Evolutionary conservation across 768 basidiomycete species (phyloP), one percentile per base, ranked within the genome.

Genomic region (Sutorius australiensis): DNA sequence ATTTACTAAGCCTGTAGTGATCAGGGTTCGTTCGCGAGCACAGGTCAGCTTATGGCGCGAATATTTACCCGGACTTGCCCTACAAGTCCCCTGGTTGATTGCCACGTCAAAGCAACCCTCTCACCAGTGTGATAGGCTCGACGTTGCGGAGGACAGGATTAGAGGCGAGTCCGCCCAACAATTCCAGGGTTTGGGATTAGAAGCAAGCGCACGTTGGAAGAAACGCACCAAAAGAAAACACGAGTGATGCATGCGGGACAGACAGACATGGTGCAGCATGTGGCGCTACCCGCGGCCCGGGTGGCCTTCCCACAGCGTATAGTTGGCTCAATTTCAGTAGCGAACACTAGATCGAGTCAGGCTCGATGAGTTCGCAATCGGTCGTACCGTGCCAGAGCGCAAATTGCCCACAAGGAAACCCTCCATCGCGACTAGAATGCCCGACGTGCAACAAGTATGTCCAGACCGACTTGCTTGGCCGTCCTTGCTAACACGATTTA

Each of bases 361-460:
- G 14, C 45, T 53, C 49, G 30, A 79, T 78, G 77, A 75, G 59
- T 59, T 64, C 74, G 12, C 60, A 65, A 30, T 41, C 59, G 17
- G 68, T 68, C 16, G 66, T 82, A 44, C 54, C 69, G 48, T 92
- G 89, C 69, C 89, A 91, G 66, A 89, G 84, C 69, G 67, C 79
- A 7, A 71, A 70, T 32, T 92, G 89, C 67, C 79, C 80, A 17
- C 89, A 91, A 54, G 90, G 89, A 36, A 87, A 92, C 60, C 92
- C 92, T 3, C 83, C 86, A 5, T 92, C 92, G 24, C 78, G 81
- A 24, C 77, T 98, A 12, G 94, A 97, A 72, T 98, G 95, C 62
- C 95, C 95, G 1, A 91, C 91, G 7, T 98, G 95, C 73, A 86
- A 80, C 72, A 95, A 95, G 94, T 95, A 58, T 60, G 78, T 77